Conservation (phyloP, 177 flowering plant genomes). For the Vitis hybrid region DNA sequence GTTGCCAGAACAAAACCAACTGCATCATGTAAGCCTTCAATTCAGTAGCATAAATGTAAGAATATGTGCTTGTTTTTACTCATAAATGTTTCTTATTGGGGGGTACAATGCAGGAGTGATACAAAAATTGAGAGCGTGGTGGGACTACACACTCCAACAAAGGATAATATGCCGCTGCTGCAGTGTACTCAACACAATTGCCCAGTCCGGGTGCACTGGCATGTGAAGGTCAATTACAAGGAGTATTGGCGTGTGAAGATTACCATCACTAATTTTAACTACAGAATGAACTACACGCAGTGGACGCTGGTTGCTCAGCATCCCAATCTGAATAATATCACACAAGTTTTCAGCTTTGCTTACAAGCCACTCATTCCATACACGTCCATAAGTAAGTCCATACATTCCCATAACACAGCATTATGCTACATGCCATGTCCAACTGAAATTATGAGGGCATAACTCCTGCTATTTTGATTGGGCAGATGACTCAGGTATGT, state of each 20-base stretch:
- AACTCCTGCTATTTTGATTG: neutral
- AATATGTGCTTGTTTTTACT: no score
- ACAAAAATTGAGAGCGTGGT: slow-evolving; percentile 37
- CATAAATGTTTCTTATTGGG: neutral
- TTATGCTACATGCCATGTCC: no score
- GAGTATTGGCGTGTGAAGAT: slow-evolving; percentile 86
- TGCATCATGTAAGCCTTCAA: no score
- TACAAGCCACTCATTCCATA: slow-evolving; percentile 81
- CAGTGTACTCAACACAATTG: slow-evolving; percentile 87
- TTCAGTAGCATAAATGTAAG: no score
- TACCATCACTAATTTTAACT: slow-evolving; percentile 72
- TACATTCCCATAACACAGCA: neutral
- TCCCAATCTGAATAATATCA: slow-evolving; percentile 80
- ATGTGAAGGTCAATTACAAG: slow-evolving; percentile 73
- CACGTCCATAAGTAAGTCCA: slow-evolving; percentile 63
- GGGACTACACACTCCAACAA: slow-evolving; percentile 63
- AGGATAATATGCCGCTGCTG: slow-evolving; percentile 62
- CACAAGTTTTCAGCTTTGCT: slow-evolving; percentile 80
- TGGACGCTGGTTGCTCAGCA: slow-evolving; percentile 84
- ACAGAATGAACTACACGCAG: slow-evolving; percentile 65
- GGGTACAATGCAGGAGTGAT: slow-evolving; percentile 35
- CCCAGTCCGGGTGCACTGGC: slow-evolving; percentile 83
- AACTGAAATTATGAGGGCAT: no score
- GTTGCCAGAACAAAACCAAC: no score
- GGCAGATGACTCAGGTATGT: slow-evolving; percentile 13